A percentile compares a stretch with the other conserved stretches of the same genome.
phyloP scores from a whole-genome alignment of 2,329 filamentous ascomycete genomes.

The Beauveria australis region DNA sequence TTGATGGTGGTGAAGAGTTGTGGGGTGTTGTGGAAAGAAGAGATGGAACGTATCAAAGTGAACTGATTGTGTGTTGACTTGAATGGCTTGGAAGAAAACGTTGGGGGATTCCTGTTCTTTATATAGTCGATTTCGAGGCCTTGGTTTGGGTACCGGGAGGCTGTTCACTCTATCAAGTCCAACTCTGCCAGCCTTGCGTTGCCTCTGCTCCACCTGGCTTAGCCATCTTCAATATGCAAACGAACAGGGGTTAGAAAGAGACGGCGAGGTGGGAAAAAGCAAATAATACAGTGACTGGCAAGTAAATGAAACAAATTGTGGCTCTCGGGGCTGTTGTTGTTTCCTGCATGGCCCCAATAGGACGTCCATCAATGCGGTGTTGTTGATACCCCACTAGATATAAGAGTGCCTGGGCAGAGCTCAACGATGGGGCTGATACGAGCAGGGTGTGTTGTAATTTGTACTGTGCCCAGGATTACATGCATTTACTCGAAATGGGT shows the following conservation, averaged over 20 bases:
- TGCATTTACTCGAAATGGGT: no score
- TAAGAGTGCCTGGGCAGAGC: not conserved
- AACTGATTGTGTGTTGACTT: not conserved
- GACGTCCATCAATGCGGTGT: not conserved
- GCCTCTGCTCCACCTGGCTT: not conserved
- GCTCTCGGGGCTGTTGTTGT: not conserved
- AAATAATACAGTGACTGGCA: not conserved
- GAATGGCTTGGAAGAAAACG: no score
- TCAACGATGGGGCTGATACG: not conserved
- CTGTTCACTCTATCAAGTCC: not conserved
- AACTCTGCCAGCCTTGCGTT: not conserved
- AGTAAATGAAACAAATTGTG: conserved; percentile 7
- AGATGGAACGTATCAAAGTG: not conserved
- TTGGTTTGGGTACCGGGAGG: not conserved
- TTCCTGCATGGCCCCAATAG: not conserved
- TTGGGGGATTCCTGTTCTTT: not conserved
- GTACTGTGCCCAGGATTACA: no score
- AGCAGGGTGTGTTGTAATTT: not conserved
- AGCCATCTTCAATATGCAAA: not conserved
- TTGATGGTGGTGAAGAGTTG: conserved; percentile 4
- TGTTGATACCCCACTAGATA: not conserved
- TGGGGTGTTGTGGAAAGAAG: not conserved
- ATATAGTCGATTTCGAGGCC: not conserved
- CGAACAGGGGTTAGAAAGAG: no score
- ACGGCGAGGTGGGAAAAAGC: not conserved